Percentiles rank a stretch among this genome's conserved stretches.
Conservation (phyloP, 2,329 filamentous ascomycete genomes). For the Cladosporium colombiae region DNA sequence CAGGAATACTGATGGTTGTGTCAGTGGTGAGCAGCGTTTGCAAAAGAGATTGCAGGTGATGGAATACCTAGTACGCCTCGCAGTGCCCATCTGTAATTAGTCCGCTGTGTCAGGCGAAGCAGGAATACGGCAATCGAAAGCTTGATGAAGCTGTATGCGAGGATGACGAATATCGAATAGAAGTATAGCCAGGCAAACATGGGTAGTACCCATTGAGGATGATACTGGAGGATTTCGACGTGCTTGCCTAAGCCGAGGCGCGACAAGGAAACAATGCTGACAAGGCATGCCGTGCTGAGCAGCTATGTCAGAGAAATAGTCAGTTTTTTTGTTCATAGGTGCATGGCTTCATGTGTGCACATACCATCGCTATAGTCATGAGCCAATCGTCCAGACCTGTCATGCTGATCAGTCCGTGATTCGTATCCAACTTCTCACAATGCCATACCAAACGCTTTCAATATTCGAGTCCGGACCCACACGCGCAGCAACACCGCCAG, state of each 20-base stretch:
- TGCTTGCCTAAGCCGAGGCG: background rate
- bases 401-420: background rate
- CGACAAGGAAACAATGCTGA: constrained; percentile 2
- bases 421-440: background rate
- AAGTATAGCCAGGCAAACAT: constrained; percentile 1
- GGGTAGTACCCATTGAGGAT: background rate
- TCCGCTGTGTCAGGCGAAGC: constrained; percentile 4
- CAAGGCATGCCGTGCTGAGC: constrained; percentile 1
- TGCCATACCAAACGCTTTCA: constrained; percentile 5
- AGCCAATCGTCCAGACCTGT: constrained; percentile 1
- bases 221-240: constrained; percentile 2
- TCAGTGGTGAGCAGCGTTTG: background rate
- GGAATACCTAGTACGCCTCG: constrained; percentile 1
- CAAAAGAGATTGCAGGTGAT: background rate
- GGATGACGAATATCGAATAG: constrained; percentile 5
- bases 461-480: background rate
- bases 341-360: background rate
- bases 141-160: constrained; percentile 10
- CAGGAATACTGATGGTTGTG: background rate
- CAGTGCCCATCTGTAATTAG: background rate
- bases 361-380: background rate
- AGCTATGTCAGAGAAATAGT: too few species aligned
- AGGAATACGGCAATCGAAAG: constrained; percentile 6
- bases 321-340: too few species aligned
- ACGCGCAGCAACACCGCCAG: constrained; percentile 1